These are phyloP conservation scores for Epichloe gansuensis DNA, from an alignment of 2,329 filamentous ascomycete species.

Conservation along the genomic window DNA sequence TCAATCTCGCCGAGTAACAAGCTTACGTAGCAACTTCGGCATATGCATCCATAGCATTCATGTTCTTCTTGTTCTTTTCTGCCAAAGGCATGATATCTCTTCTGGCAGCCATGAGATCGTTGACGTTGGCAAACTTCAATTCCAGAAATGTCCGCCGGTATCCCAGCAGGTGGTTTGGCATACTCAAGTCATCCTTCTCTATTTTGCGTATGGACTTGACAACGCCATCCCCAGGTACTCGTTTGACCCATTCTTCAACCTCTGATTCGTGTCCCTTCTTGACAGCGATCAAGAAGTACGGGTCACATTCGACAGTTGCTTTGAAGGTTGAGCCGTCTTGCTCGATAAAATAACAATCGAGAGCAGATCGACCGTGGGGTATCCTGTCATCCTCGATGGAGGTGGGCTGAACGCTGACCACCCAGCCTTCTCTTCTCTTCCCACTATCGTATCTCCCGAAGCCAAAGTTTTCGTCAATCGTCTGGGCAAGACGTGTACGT, in stretches of 20 bases:
- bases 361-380: constrained; percentile 71
- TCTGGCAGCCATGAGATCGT: constrained; percentile 71
- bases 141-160: constrained; percentile 82
- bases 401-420: constrained; percentile 89
- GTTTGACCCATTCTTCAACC: constrained; percentile 88
- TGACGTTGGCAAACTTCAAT: constrained; percentile 76
- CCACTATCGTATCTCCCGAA: constrained; percentile 86
- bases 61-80: constrained; percentile 90
- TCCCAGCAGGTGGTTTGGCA: constrained; percentile 92
- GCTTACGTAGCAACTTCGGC: constrained; percentile 82
- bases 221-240: constrained; percentile 64
- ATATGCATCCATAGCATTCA: constrained; percentile 96
- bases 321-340: constrained; percentile 87
- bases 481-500: constrained; percentile 66
- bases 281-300: constrained; percentile 87
- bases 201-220: constrained; percentile 66
- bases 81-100: constrained; percentile 79
- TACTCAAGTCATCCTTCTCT: constrained; percentile 84
- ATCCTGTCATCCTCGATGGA: constrained; percentile 74
- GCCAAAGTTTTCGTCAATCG: constrained; percentile 90
- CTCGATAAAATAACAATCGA: constrained; percentile 96
- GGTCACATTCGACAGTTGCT: constrained; percentile 89
- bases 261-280: constrained; percentile 81
- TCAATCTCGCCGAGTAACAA: neutral
- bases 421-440: constrained; percentile 72